Evolutionary conservation across 345 rosid species (phyloP).

Genomic region (Euphorbia peplus): DNA sequence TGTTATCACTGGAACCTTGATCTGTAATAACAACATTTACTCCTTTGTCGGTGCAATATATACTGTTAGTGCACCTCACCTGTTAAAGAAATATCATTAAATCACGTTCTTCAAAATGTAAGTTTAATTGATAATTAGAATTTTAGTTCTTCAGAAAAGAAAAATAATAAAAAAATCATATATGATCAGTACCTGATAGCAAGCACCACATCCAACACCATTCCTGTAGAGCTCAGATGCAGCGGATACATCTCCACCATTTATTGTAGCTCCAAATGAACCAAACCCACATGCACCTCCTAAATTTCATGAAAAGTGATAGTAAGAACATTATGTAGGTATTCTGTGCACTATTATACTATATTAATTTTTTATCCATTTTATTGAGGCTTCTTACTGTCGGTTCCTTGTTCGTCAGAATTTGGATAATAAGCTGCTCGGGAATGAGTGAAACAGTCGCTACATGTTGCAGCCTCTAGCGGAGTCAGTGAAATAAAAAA

Average conservation of each 20-base stretch:
- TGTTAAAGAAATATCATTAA: constrained; percentile 3
- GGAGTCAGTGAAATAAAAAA: constrained; percentile 24
- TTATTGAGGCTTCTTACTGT: constrained; percentile 29
- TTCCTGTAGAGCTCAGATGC: constrained; percentile 56
- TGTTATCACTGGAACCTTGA: constrained; percentile 43
- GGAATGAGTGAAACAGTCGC: constrained; percentile 46
- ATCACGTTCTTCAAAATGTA: not conserved
- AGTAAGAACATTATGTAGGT: not conserved
- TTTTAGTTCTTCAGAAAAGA: not conserved
- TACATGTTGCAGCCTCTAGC: constrained; percentile 45
- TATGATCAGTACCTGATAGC: constrained; percentile 52
- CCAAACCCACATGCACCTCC: constrained; percentile 70
- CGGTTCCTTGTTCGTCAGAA: constrained; percentile 54
- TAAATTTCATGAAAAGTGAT: constrained; percentile 16
- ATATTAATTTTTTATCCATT: not conserved
- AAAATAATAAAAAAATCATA: no score
- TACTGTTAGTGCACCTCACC: constrained; percentile 58
- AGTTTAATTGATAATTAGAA: not conserved
- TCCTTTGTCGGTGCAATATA: constrained; percentile 55
- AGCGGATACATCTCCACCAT: constrained; percentile 66
- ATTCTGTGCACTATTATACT: not conserved
- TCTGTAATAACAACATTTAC: constrained; percentile 56
- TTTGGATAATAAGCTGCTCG: constrained; percentile 56
- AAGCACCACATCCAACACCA: constrained; percentile 75
- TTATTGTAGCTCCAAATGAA: constrained; percentile 61